phyloP scores from a whole-genome alignment of 805 yeast genomes.

The Yarrowia sp. region DNA sequence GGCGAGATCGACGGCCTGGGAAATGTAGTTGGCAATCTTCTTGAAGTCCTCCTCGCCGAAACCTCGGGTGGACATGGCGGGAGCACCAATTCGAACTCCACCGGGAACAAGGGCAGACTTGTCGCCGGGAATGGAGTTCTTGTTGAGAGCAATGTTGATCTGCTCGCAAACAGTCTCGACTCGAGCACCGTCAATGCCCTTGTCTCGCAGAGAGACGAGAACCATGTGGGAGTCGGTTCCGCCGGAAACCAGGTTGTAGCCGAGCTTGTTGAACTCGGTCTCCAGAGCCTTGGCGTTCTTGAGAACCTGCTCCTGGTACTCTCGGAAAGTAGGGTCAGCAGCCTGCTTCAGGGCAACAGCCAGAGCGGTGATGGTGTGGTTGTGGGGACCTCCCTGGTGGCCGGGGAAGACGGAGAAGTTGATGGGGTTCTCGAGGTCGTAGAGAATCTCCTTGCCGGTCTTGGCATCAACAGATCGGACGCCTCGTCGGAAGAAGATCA shows the following conservation, averaged over 20 bases:
- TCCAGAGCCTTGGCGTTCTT: constrained; percentile 86
- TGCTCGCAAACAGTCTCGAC: constrained; percentile 92
- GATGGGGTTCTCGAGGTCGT: constrained; percentile 91
- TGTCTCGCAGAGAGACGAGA: constrained; percentile 79
- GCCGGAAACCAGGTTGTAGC: constrained; percentile 80
- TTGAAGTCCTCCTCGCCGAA: constrained; percentile 82
- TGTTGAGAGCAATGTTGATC: constrained; percentile 92
- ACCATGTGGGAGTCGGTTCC: constrained; percentile 99
- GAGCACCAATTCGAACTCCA: constrained; percentile 96
- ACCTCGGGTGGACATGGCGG: constrained; percentile 98
- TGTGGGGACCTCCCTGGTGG: constrained; percentile 99
- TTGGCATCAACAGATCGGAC: constrained; percentile 79
- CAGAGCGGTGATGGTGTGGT: constrained; percentile 96
- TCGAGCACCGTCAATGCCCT: constrained; percentile 94
- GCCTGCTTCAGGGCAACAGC: constrained; percentile 98
- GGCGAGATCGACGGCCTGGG: constrained; percentile 73
- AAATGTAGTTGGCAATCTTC: constrained; percentile 75
- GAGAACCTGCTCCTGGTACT: constrained; percentile 83
- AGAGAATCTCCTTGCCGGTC: constrained; percentile 85
- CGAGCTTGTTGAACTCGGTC: constrained; percentile 61
- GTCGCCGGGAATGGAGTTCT: constrained; percentile 97
- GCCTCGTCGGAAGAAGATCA: constrained; percentile 98
- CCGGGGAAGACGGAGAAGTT: constrained; percentile 99
- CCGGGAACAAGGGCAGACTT: constrained; percentile 95
- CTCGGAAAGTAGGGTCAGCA: constrained; percentile 80